A percentile compares a stretch with the other conserved stretches of the same genome.
phyloP scores from a whole-genome alignment of 1,139 yeast genomes.

The Debaryomycetaceae sp. region DNA sequence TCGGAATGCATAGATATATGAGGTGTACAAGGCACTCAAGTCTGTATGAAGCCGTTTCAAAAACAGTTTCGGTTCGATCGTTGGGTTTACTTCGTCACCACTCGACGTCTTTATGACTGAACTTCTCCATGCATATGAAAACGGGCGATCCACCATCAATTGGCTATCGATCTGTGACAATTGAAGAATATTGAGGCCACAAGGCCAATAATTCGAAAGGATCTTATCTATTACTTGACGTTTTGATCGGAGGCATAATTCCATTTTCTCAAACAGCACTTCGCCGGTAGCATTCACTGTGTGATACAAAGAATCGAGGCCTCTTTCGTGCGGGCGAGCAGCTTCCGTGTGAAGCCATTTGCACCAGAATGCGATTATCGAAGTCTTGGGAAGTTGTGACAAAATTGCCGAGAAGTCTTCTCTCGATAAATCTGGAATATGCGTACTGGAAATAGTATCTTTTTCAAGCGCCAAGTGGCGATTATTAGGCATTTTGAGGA shows the following conservation, averaged over 20 bases:
- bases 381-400: slow-evolving; percentile 21
- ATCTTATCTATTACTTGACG: slow-evolving; percentile 38
- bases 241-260: slow-evolving; percentile 19
- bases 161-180: slow-evolving; percentile 66
- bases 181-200: slow-evolving; percentile 59
- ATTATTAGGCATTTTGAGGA: too few species aligned
- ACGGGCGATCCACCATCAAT: slow-evolving; percentile 46
- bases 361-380: slow-evolving; percentile 22
- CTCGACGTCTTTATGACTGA: slow-evolving; percentile 39
- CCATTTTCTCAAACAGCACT: slow-evolving; percentile 8
- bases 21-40: slow-evolving; percentile 38
- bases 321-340: slow-evolving; percentile 31
- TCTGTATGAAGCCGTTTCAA: slow-evolving; percentile 36
- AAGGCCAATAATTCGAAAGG: slow-evolving; percentile 45
- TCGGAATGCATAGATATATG: slow-evolving; percentile 56
- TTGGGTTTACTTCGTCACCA: slow-evolving; percentile 22
- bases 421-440: slow-evolving; percentile 23
- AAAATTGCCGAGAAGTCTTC: slow-evolving; percentile 15
- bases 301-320: slow-evolving; percentile 15
- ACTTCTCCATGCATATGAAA: slow-evolving; percentile 43
- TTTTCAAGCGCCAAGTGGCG: slow-evolving; percentile 1
- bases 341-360: slow-evolving; percentile 27
- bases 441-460: slow-evolving; percentile 30
- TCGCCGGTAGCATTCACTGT: slow-evolving; percentile 13
- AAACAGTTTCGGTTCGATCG: slow-evolving; percentile 34